Base-by-base conservation (phyloP, 129 eudicot genomes). In the Saussurea involucrata region DNA sequence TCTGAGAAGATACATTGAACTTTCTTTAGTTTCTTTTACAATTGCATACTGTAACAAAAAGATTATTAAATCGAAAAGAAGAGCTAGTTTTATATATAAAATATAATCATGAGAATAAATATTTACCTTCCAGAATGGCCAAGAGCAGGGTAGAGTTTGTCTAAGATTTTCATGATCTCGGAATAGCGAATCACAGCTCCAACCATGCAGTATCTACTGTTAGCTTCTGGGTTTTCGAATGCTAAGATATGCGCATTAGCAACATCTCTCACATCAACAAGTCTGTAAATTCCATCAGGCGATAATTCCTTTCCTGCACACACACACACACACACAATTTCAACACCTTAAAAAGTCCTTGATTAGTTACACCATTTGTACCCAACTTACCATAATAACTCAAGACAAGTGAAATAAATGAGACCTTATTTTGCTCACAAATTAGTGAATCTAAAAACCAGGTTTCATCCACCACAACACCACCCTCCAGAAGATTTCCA, bases 261-360 rank as follows among this genome's bases (percentile, higher is more conserved):
- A 44, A 88, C 87, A 78, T 88, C 92, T 69, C 86, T 88, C 13
- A 88, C 86, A 82, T 88, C 87, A 63, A 88, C 89, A 78, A 75
- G 74, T 18, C 78, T 78, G 12, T 68, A 64, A 24, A 68, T 67
- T 68, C 69, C 82, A n/a, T 58, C 78, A 15, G 60, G 60, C 17
- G 29, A 63, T 28, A 71, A 9, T 4, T 75, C 88, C 60, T 60
- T 31, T 72, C 92, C 92, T 82, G 79, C 75, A 49, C 72, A 63
- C 42, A 33, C 21, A 24, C 63, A 28, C 75, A 49, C 72, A 63
- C 42, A 33, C 21, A 24, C 63, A 28, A 69, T 24, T 49, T 46
- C 46, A 20, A 63, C 8, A 27, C 1, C 49, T 63, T 63, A 64
- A 21, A 13, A 36, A 36, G 13, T 1, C 44, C 46, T 49, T 17